These are phyloP conservation scores for Raffaelea albimanens DNA, from an alignment of 2,329 filamentous ascomycete genomes.

Conservation along the genomic window DNA sequence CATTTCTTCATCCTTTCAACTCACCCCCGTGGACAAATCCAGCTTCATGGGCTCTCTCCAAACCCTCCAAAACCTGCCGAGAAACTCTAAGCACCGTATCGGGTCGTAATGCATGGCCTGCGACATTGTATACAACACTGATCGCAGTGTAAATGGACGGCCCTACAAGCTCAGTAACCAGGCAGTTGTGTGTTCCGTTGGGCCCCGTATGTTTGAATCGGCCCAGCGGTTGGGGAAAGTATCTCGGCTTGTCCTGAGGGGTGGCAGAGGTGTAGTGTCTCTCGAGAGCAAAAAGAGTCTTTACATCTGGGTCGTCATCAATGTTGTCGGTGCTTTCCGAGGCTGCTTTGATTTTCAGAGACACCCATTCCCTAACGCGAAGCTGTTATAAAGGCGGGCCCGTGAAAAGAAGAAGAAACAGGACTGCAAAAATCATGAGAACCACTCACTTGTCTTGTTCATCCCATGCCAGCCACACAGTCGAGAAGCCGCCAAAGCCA, in stretches of 20 bases:
- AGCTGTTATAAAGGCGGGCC: no score
- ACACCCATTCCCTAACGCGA: background rate
- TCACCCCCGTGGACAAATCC: conserved; percentile 1
- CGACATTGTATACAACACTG: no score
- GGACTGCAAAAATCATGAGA: no score
- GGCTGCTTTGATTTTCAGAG: background rate
- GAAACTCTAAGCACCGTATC: background rate
- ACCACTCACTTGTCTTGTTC: no score
- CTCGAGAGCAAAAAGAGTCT: background rate
- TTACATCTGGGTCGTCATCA: background rate
- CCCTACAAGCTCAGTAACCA: conserved; percentile 1
- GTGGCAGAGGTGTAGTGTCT: no score
- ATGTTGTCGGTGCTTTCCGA: background rate
- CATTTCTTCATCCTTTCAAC: no score
- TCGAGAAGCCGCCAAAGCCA: conserved; percentile 2
- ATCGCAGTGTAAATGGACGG: no score
- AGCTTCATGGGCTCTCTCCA: background rate
- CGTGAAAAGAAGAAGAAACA: no score
- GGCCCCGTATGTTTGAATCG: background rate
- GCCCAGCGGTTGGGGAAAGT: background rate
- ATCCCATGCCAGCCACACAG: conserved; percentile 2
- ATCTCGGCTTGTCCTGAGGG: background rate
- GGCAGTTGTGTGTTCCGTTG: background rate
- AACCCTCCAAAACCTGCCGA: background rate
- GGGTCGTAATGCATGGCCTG: background rate